A percentile compares a stretch with the other conserved stretches of the same genome.
Conservation (phyloP, 1,139 yeast genomes). For the Pichia sp. region DNA sequence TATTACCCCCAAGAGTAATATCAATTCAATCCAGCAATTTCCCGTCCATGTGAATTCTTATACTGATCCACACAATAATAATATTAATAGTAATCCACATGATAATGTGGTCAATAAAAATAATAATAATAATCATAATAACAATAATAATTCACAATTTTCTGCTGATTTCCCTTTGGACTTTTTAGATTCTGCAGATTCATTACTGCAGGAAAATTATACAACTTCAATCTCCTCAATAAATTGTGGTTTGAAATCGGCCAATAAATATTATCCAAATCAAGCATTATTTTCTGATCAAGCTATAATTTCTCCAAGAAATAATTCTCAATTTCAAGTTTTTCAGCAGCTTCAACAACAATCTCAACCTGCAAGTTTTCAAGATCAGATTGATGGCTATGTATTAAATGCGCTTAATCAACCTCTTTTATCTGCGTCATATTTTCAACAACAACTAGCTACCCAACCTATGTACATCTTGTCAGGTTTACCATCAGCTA, state of each 20-base stretch:
- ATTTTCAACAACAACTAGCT: slow-evolving; percentile 1
- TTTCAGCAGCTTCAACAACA: slow-evolving; percentile 9
- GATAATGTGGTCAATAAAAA: neutral
- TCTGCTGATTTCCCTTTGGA: slow-evolving; percentile 12
- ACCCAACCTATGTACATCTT: slow-evolving; percentile 11
- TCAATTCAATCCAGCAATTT: no score
- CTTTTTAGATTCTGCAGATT: slow-evolving; percentile 7
- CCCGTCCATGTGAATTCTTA: no score
- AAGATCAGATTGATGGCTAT: slow-evolving; percentile 3
- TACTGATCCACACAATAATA: no score
- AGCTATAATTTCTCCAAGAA: slow-evolving; percentile 1
- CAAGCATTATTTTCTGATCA: slow-evolving; percentile 1
- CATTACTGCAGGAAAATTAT: slow-evolving; percentile 4
- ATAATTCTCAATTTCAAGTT: slow-evolving; percentile 7
- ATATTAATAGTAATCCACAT: neutral
- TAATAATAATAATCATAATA: neutral
- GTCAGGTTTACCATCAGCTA: slow-evolving; percentile 12
- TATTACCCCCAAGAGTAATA: neutral
- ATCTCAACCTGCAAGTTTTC: slow-evolving; percentile 12
- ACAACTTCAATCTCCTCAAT: slow-evolving; percentile 1
- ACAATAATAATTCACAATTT: neutral
- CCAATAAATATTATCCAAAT: neutral
- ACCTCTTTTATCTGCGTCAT: slow-evolving; percentile 1
- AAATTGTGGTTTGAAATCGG: neutral
- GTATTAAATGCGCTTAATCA: slow-evolving; percentile 4